Evolutionary conservation across 1,284 basidiomycete genomes (phyloP), one percentile per base, ranked within the genome.

Genomic region (Cystobasidiaceae sp.): DNA sequence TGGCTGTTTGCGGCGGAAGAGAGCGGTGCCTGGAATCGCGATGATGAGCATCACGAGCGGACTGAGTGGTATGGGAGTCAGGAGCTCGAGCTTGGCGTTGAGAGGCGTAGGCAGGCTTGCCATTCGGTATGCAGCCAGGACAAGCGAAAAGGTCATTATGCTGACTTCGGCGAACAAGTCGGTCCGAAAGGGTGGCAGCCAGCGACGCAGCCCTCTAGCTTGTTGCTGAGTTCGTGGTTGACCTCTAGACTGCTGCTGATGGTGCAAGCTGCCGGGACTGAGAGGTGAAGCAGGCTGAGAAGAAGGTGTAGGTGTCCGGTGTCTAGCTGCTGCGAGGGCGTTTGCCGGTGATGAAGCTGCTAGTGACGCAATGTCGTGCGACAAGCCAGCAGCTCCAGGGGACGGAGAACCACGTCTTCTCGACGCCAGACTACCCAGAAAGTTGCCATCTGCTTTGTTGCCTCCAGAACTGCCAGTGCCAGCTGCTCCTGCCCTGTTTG

Each of bases 21-120:
- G 67, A 21, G 72, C 55, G 54, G 73, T 67, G 64, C 72, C 68
- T 3, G 73, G 72, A 15, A 72, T 60, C 1, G 65, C 39, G n/a
- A 63, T 27, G 45, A 69, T 59, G 45, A 70, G 64, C 32, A 70
- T 32, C 27, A 67, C 27, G 41, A 72, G 62, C 15, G 59, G 63
- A 1, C 51, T 48, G 41, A 71, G 32, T 1, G 72, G 71, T 8
- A 73, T 48, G 2, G 64, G 69, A 17, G 54, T 45, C 19, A 57
- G 56, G 23, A 27, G 43, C n/a, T 45, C 23, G 13, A 51, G 27
- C 15, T 59, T 37, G 43, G 70, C 69, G 37, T 60, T 27, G 30
- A 58, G 19, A 3, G 67, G 54, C 7, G 68, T 70, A 0, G 5
- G 21, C 45, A 72, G 63, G 32, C 52, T 30, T 32, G 58, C 50